phyloP scores from a whole-genome alignment of 495 filamentous ascomycete species.

The Collariella sp. region DNA sequence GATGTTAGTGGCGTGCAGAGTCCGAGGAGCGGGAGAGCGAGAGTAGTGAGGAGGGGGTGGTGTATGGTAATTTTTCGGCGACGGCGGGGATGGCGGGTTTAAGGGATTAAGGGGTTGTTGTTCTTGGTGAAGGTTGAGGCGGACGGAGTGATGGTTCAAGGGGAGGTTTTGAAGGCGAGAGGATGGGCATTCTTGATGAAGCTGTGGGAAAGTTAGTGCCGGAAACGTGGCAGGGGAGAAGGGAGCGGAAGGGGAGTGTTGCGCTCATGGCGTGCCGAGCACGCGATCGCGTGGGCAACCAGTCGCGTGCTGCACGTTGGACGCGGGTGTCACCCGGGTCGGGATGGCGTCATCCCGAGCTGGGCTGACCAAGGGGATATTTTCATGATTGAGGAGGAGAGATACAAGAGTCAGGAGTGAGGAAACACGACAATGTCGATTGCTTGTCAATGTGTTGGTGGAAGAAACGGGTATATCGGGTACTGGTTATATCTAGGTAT shows the following conservation, averaged over 20 bases:
- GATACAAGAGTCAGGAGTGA: background rate
- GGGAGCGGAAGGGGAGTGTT: background rate
- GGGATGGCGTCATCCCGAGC: constrained; percentile 3
- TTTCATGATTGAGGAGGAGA: background rate
- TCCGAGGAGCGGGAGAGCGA: constrained; percentile 34
- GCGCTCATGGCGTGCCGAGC: constrained; percentile 12
- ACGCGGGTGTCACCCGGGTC: background rate
- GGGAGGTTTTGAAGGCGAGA: background rate
- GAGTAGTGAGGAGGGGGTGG: constrained; percentile 42
- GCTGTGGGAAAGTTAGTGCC: background rate
- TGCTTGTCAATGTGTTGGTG: too few species aligned
- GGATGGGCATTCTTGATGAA: background rate
- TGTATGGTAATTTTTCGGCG: constrained; percentile 44
- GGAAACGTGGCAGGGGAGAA: background rate
- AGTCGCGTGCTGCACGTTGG: background rate
- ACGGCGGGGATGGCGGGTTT: constrained; percentile 34
- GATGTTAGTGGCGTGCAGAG: constrained; percentile 39
- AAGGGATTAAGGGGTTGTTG: constrained; percentile 12
- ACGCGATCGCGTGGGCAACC: constrained; percentile 6
- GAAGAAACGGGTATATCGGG: too few species aligned
- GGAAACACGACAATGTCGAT: background rate
- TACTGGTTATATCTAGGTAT: too few species aligned
- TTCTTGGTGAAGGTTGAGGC: background rate
- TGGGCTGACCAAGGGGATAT: background rate
- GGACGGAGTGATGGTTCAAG: background rate